phyloP scores from a whole-genome alignment of 2,329 filamentous ascomycete species.

The Ceratocystiopsis sp. region DNA sequence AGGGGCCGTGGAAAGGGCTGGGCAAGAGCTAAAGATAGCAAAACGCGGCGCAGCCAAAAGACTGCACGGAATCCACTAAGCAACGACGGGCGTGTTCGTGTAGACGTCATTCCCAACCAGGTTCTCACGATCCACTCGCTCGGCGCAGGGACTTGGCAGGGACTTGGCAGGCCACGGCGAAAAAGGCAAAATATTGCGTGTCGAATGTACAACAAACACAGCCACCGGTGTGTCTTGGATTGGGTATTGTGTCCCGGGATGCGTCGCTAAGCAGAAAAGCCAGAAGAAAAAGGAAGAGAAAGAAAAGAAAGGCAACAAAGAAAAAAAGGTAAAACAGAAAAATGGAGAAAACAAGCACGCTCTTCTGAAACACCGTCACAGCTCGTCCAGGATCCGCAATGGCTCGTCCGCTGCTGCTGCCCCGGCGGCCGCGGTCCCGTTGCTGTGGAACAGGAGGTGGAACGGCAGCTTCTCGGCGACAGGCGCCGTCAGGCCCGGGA shows the following conservation, averaged over 20 bases:
- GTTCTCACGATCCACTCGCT: too few species aligned
- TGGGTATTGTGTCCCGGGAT: background rate
- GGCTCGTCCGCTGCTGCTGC: background rate
- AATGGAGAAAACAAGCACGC: background rate
- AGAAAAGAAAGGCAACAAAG: background rate
- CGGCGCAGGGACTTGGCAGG: too few species aligned
- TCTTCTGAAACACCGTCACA: background rate
- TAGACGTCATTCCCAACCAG: too few species aligned
- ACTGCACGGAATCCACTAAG: too few species aligned
- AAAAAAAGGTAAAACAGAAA: background rate
- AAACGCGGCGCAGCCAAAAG: too few species aligned
- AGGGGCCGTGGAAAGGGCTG: too few species aligned
- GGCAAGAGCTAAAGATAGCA: too few species aligned
- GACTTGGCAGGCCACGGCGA: too few species aligned
- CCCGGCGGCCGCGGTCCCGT: background rate
- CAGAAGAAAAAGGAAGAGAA: background rate
- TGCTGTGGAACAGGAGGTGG: slow-evolving; percentile 1
- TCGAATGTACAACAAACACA: too few species aligned
- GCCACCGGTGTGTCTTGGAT: background rate
- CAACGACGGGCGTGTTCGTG: too few species aligned
- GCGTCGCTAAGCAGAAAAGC: background rate
- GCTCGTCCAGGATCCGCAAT: slow-evolving; percentile 5
- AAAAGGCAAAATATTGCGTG: too few species aligned
- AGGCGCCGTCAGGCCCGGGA: too few species aligned
- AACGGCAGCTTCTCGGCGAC: background rate